Evolutionary conservation across 768 basidiomycete genomes (phyloP).

Genomic region (Tricholoma sp.): DNA sequence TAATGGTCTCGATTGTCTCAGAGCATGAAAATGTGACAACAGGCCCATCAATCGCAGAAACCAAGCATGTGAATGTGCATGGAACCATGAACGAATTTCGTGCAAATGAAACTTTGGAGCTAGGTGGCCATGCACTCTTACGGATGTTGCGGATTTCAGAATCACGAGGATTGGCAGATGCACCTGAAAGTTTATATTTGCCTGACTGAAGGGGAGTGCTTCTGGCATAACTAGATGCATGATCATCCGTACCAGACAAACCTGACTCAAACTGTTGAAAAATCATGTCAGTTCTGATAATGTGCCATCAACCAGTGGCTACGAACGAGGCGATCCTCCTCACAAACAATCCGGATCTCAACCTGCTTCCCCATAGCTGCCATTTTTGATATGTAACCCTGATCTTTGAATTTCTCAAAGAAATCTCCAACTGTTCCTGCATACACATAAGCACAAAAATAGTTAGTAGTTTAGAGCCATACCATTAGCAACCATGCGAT

Average conservation of each 20-base stretch:
- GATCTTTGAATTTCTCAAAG: slow-evolving; percentile 1
- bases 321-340: neutral
- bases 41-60: slow-evolving; percentile 1
- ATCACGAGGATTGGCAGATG: neutral
- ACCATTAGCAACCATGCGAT: neutral
- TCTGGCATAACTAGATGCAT: neutral
- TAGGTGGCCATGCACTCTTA: slow-evolving; percentile 3
- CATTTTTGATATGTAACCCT: neutral
- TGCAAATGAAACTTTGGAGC: neutral
- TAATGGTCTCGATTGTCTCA: neutral
- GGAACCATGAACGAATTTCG: neutral
- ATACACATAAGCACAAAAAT: neutral
- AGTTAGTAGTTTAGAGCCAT: neutral
- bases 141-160: neutral
- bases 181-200: slow-evolving; percentile 1
- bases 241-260: neutral
- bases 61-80: neutral
- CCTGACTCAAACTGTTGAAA: neutral
- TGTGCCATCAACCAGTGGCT: neutral
- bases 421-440: slow-evolving; percentile 3
- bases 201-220: neutral
- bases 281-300: neutral
- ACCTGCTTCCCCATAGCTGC: neutral
- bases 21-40: neutral
- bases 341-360: slow-evolving; percentile 4